Base-by-base conservation (phyloP, 75 land plant species). In the Cryptomeria japonica region DNA sequence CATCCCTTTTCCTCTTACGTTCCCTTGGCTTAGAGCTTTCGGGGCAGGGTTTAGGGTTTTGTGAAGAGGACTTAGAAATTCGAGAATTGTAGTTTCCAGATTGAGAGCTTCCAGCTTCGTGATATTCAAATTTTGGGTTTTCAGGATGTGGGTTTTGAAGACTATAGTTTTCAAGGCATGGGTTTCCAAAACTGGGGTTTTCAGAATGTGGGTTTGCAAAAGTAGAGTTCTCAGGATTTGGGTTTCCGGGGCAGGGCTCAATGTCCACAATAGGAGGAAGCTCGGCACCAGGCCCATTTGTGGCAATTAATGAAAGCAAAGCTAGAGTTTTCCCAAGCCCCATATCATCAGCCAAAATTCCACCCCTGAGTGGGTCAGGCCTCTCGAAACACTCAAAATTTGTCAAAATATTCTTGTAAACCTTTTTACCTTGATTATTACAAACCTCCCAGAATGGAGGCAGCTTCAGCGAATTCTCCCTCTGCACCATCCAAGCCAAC, bases 271-370 rank as follows among this genome's bases (percentile, higher is more conserved):
- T 32, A 16, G 88, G 86, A 37, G 88, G 78, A 68, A 79, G 36
- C 22, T 22, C 49, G n/a, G 88, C 89, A 34, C 88, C 90, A 41
- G 87, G 92, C 79, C 88, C 89, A 88, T 94, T 96, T 16, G 90
- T 94, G 25, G 98, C 98, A 89, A 98, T 93, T 32, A 98, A 88
- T 58, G 98, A 96, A 39, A 98, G 89, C 86, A 98, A 79, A 0
- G 97, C 91, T 2, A 98, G 89, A 6, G 98, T 98, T 88, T 98
- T 98, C 14, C 99, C 99, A 78, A 98, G 84, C 12, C 99, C 98
- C 99, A 98, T 98, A 58, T 98, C 99, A 88, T 98, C 99, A 8
- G 99, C 99, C 51, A 98, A 90, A 61, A 96, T 92, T 15, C 99
- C 99, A 55, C 98, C 99, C 53, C 94, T 82, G 42, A 98, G 84